Evolutionary conservation across 352 stramenopile genomes (phyloP).

Genomic region (Thalassiosira livingstoniorum): DNA sequence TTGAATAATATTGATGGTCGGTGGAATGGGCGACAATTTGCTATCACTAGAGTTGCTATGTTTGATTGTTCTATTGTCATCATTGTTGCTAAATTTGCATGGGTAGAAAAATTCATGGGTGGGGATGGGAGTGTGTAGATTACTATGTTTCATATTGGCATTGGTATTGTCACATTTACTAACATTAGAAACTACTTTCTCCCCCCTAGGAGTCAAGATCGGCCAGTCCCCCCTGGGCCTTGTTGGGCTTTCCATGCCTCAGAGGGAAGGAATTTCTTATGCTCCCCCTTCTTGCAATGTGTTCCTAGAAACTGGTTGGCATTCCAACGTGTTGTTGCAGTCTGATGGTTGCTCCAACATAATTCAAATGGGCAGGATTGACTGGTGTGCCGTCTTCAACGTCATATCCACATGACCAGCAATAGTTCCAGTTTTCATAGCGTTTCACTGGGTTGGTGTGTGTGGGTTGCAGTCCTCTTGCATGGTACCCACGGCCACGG

Average conservation of each 20-base stretch:
- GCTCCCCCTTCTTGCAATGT: not conserved
- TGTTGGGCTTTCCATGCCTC: too few species aligned
- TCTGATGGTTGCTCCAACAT: not conserved
- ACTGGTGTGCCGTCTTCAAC: slow-evolving; percentile 8
- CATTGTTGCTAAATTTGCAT: not conserved
- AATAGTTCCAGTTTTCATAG: not conserved
- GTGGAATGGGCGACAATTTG: too few species aligned
- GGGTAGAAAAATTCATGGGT: not conserved
- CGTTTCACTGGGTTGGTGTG: not conserved
- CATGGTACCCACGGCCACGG: not conserved
- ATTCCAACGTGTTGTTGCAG: not conserved
- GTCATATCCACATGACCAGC: slow-evolving; percentile 9
- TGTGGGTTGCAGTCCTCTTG: not conserved
- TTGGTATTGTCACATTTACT: not conserved
- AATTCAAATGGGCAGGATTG: slow-evolving; percentile 47
- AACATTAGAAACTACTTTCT: too few species aligned
- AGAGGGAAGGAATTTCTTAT: not conserved
- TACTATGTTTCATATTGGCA: not conserved
- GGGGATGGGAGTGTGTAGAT: not conserved
- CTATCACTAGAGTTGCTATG: not conserved
- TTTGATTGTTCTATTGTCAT: not conserved
- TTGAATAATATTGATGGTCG: too few species aligned
- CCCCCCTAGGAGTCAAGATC: not conserved
- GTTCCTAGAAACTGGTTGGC: not conserved
- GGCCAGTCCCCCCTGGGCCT: not conserved